Evolutionary conservation across 2,329 filamentous ascomycete genomes (phyloP), one percentile per base, ranked within the genome.

Genomic region (Ophiostoma australiae): DNA sequence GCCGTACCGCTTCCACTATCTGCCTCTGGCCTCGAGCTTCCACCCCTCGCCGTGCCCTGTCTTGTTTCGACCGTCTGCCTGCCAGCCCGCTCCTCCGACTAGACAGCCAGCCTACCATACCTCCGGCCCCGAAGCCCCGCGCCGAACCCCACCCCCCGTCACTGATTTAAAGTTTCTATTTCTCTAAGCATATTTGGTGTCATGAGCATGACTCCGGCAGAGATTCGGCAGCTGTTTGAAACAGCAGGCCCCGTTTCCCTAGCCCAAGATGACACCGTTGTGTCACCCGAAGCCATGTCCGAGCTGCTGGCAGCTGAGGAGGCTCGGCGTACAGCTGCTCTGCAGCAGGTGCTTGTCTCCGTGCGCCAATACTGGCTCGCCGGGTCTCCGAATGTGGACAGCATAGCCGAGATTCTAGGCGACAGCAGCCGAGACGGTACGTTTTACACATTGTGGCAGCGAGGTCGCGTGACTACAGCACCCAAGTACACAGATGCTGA

Each of bases 341-440:
- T 87, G 20, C 76, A 76, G 10, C 76, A 77, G 0, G 79, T 86
- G 0, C 76, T 85, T 55, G 75, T 75, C 8, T 76, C 76, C 2
- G 81, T 82, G 20, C 78, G 80, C 67, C 75, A 82, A 23, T 77
- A 83, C 4, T 83, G 82, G 78, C 77, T 79, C 44, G 75, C 82
- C 7, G 77, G 78, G 0, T 66, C 66, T 11, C 80, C 80, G 3
- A 39, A 66, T 0, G 74, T 78, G 10, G 79, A 83, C 66, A 67
- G 66, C 0, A 78, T 88, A 20, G 83, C 84, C 1, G 82, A 87
- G 76, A 84, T 83, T 71, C 76, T 88, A 0, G 87, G 83, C 0
- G 83, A 88, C 74, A 84, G 82, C 5, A 86, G 86, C 73, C 81
- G 87, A 75, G 82, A 86, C 76, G 82, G 86, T 87, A 75, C 80